Conservation (phyloP, 495 filamentous ascomycete genomes). For the Penicillium diatomitis region DNA sequence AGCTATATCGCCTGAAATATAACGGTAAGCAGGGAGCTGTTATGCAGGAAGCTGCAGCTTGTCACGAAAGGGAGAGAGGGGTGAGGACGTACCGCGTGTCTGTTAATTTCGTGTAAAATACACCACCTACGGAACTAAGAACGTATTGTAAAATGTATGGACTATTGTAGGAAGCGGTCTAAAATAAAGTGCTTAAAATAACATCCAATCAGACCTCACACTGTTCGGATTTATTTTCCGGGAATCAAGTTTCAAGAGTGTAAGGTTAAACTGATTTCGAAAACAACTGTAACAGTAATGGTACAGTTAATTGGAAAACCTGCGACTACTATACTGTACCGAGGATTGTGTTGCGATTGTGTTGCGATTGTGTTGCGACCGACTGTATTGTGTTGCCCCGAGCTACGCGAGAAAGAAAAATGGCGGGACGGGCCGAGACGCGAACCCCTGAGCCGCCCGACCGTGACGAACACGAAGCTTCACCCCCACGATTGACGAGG, state of each 20-base stretch:
- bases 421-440: slow-evolving; percentile 11
- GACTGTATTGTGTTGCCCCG: no score
- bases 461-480: not conserved
- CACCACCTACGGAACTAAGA: not conserved
- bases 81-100: not conserved
- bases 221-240: not conserved
- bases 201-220: not conserved
- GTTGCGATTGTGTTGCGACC: no score
- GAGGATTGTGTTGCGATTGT: no score
- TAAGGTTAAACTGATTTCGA: not conserved
- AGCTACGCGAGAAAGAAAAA: no score
- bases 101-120: slow-evolving; percentile 2
- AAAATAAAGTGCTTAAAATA: not conserved
- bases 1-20: no score
- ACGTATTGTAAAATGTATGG: not conserved
- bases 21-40: not conserved
- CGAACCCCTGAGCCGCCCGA: slow-evolving; percentile 13
- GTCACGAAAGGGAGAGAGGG: not conserved
- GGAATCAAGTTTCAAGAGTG: not conserved
- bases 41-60: not conserved
- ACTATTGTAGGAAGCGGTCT: slow-evolving; percentile 1
- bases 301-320: no score
- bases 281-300: no score
- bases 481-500: slow-evolving; percentile 1
- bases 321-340: no score